A percentile compares a stretch with the other conserved stretches of the same genome.
phyloP scores from a whole-genome alignment of 169 alveolate species.

The Eimeria maxima region DNA sequence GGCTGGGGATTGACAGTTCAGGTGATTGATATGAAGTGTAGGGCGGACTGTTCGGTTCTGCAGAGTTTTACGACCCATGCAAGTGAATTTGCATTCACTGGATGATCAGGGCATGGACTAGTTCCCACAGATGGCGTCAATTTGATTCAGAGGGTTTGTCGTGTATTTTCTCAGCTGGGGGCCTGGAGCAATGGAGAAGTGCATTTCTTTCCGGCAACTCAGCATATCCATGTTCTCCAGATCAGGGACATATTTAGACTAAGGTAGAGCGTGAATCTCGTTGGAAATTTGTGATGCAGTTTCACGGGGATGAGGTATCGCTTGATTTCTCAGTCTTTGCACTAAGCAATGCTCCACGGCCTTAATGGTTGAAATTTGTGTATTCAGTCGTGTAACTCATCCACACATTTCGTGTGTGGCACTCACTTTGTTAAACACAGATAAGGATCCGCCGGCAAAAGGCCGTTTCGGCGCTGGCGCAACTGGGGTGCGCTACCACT shows the following conservation, averaged over 20 bases:
- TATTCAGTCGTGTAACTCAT: neutral
- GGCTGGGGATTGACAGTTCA: no score
- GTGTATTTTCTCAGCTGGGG: neutral
- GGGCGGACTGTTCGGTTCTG: no score
- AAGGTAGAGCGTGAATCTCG: neutral
- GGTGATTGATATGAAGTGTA: no score
- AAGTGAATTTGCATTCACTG: no score
- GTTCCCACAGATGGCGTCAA: neutral
- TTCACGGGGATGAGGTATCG: neutral
- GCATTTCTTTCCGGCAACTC: neutral
- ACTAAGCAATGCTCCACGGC: neutral
- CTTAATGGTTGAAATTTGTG: neutral
- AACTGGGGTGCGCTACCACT: conserved; percentile 22
- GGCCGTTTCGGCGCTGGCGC: conserved; percentile 24
- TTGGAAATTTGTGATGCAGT: neutral
- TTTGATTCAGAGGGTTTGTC: neutral
- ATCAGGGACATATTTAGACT: neutral
- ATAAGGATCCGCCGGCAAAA: neutral
- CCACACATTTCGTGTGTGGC: neutral
- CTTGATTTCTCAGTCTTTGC: neutral
- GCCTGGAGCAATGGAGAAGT: neutral
- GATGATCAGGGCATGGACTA: no score
- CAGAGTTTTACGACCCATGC: no score
- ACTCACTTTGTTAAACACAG: neutral
- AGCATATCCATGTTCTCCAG: neutral